Evolutionary conservation across 768 basidiomycete genomes (phyloP), one percentile per base, ranked within the genome.

Genomic region (Jaapia argillacea): DNA sequence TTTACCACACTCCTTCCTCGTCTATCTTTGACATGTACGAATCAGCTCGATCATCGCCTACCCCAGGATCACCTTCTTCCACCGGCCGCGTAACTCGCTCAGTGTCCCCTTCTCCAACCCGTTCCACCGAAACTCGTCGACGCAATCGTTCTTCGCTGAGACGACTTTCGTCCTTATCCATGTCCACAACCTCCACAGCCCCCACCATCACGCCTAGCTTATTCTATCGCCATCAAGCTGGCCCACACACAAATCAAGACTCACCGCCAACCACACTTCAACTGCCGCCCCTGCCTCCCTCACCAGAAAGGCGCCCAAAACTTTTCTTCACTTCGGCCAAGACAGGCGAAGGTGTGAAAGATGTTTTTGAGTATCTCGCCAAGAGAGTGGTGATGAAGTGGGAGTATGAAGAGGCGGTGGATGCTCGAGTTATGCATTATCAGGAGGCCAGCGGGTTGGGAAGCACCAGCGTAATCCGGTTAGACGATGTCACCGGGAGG

Each of bases 301-400:
- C 56, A n/a, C 72, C 67, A 0, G 77, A 75, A 24, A 65, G 58
- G 1, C 74, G 80, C 3, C 79, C 84, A 0, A 74, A 68, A 57
- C 61, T 87, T 7, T 85, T 87, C 58, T 81, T 83, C 54, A 75
- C 83, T 4, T 84, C 80, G 1, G 85, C 87, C 2, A 85, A 85
- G 60, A 85, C 82, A 3, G 87, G 87, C 0, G 70, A 74, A 26
- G 79, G 82, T 5, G 83, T 88, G 0, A 40, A 55, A 1, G 80
- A 79, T 1, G 79, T 86, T n/a, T 90, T 89, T 53, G 81, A 76
- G 56, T 87, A 87, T 52, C 67, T 90, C 33, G 82, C 77, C 3
- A 54, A 61, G 40, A 66, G 85, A 22, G 81, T 89, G 6, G 68
- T 79, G 26, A 53, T 56, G 48, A 63, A 71, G 47, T 80, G 77